These are phyloP conservation scores for Colletotrichum tamarilloi DNA, from an alignment of 2,329 filamentous ascomycete genomes.

Conservation along the genomic window DNA sequence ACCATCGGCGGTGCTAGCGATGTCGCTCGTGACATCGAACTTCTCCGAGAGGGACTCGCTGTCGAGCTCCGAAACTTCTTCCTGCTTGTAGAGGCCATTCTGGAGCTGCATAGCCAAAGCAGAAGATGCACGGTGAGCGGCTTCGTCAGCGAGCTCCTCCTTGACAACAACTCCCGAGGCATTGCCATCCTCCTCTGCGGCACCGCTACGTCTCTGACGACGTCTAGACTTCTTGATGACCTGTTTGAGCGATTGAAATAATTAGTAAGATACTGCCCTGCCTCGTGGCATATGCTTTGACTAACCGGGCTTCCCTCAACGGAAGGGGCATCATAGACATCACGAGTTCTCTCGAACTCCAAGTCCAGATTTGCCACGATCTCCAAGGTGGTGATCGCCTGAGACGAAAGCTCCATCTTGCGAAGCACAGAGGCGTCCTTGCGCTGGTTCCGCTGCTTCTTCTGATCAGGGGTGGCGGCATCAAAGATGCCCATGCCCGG, in stretches of 20 bases:
- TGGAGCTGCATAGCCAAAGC: background rate
- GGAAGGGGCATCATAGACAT: constrained; percentile 71
- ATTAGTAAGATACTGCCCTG: background rate
- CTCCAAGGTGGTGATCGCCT: constrained; percentile 72
- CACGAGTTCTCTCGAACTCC: constrained; percentile 61
- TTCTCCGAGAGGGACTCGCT: constrained; percentile 3
- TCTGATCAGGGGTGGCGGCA: constrained; percentile 78
- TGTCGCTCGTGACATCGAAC: constrained; percentile 11
- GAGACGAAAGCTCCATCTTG: constrained; percentile 73
- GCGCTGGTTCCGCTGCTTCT: constrained; percentile 80
- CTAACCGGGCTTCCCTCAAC: constrained; percentile 62
- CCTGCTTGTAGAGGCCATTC: background rate
- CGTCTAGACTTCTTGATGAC: constrained; percentile 10
- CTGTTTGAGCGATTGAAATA: background rate
- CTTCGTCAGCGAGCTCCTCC: constrained; percentile 2
- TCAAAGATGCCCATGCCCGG: constrained; percentile 87
- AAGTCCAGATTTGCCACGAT: constrained; percentile 69
- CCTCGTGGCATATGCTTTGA: constrained; percentile 1
- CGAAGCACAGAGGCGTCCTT: constrained; percentile 79
- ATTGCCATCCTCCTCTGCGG: background rate
- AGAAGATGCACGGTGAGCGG: background rate
- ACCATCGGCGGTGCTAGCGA: background rate
- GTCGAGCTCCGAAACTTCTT: background rate
- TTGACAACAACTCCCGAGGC: constrained; percentile 14
- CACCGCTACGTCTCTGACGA: constrained; percentile 14